These are phyloP conservation scores for Cercospora sp. DNA, from an alignment of 2,329 filamentous ascomycete species.

Conservation along the genomic window DNA sequence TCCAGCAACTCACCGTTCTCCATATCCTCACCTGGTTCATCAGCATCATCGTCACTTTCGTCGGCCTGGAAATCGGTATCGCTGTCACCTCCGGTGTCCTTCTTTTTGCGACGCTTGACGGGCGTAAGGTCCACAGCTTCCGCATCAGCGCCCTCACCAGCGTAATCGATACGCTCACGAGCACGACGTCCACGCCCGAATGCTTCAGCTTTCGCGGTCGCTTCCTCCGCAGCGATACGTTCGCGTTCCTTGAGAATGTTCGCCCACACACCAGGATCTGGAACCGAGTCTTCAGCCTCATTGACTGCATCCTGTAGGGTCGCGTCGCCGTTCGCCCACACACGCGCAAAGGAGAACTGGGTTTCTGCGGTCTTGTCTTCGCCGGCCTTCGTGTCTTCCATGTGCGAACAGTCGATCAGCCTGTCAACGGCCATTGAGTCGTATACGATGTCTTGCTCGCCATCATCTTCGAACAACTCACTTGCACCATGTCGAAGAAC, in stretches of 20 bases:
- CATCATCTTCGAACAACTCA: slow-evolving; percentile 77
- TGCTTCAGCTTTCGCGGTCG: slow-evolving; percentile 66
- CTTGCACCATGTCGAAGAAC: slow-evolving; percentile 86
- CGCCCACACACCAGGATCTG: slow-evolving; percentile 79
- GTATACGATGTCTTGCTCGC: slow-evolving; percentile 74
- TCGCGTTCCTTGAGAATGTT: slow-evolving; percentile 83
- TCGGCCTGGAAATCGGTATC: slow-evolving; percentile 54
- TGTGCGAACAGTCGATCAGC: slow-evolving; percentile 80
- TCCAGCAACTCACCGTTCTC: slow-evolving; percentile 26
- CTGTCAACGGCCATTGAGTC: slow-evolving; percentile 81
- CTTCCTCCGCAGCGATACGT: slow-evolving; percentile 71
- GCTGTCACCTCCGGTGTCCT: slow-evolving; percentile 45
- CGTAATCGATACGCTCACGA: slow-evolving; percentile 57
- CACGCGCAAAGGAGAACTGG: slow-evolving; percentile 83
- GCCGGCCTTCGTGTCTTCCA: slow-evolving; percentile 68
- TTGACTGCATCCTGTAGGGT: slow-evolving; percentile 53
- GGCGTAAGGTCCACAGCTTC: slow-evolving; percentile 35
- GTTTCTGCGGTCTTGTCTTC: slow-evolving; percentile 69
- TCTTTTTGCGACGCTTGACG: slow-evolving; percentile 39
- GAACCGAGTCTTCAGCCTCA: slow-evolving; percentile 51
- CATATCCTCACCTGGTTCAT: slow-evolving; percentile 22
- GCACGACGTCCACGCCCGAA: slow-evolving; percentile 83
- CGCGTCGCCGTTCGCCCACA: slow-evolving; percentile 85
- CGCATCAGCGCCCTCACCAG: slow-evolving; percentile 33
- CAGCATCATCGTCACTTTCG: slow-evolving; percentile 39